Conservation (phyloP, 208 protist genomes). For the Trypanosoma cruzi region DNA sequence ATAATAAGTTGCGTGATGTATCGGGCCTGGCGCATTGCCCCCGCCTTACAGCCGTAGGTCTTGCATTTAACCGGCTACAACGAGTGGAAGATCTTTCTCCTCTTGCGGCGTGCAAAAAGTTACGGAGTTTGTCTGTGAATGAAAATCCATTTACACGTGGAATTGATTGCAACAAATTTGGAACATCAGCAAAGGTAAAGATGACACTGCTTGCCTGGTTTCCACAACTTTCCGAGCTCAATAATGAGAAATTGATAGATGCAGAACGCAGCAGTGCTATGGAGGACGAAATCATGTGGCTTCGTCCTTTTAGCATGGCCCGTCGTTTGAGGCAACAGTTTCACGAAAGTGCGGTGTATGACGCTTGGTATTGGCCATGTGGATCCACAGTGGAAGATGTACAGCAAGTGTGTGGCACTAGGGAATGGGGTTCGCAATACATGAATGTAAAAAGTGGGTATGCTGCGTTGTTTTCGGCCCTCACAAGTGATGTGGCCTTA, state of each 20-base stretch:
- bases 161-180: not conserved
- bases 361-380: constrained; percentile 1
- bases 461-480: constrained; percentile 17
- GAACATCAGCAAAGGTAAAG: constrained; percentile 6
- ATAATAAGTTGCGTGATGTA: constrained; percentile 63
- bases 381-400: not conserved
- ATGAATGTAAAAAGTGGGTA: constrained; percentile 7
- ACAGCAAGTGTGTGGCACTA: constrained; percentile 4
- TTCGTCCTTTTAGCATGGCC: not conserved
- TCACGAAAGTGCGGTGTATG: constrained; percentile 3
- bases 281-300: not conserved
- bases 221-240: constrained; percentile 34
- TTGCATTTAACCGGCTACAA: constrained; percentile 67
- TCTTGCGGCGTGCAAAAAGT: constrained; percentile 42
- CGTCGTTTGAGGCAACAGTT: not conserved
- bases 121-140: constrained; percentile 50
- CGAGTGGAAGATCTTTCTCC: constrained; percentile 37
- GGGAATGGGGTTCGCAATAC: not conserved
- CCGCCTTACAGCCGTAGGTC: constrained; percentile 53
- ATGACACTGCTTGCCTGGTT: constrained; percentile 26
- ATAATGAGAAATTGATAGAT: constrained; percentile 27
- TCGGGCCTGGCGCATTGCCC: constrained; percentile 56
- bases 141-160: constrained; percentile 56
- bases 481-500: constrained; percentile 20
- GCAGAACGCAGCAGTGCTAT: not conserved